Percentiles rank a stretch among this genome's conserved stretches.
phyloP scores from a whole-genome alignment of 257 asterid species.

The Lithospermum erythrorhizon region DNA sequence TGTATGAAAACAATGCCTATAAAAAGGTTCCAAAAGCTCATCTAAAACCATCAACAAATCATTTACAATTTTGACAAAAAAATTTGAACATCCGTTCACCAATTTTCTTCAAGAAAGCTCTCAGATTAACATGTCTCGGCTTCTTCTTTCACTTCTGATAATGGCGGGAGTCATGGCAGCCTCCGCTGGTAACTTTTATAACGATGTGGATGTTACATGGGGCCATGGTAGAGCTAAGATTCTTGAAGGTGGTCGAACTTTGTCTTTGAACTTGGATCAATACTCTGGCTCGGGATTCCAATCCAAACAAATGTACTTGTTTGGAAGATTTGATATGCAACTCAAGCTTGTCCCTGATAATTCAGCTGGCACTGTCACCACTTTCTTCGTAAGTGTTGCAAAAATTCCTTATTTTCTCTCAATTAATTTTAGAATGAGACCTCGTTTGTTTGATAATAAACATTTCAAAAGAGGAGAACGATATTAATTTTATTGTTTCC shows the following conservation, averaged over 20 bases:
- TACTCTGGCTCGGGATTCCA: constrained; percentile 61
- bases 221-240: constrained; percentile 42
- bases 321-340: constrained; percentile 46
- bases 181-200: constrained; percentile 44
- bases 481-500: background rate
- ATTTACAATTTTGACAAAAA: background rate
- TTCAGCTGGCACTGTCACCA: constrained; percentile 73
- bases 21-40: background rate
- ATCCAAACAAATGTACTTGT: constrained; percentile 34
- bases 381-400: constrained; percentile 38
- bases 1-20: background rate
- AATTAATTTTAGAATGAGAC: background rate
- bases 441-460: background rate
- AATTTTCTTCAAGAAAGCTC: constrained; percentile 10
- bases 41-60: constrained; percentile 1
- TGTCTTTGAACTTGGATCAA: constrained; percentile 43
- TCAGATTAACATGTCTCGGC: background rate
- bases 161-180: constrained; percentile 27
- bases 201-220: constrained; percentile 27
- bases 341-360: constrained; percentile 49
- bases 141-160: background rate
- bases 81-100: background rate
- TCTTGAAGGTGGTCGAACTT: constrained; percentile 28
- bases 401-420: background rate
- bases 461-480: too few relatives aligned